phyloP scores from a whole-genome alignment of 805 yeast species.

The Spathaspora arborariae region DNA sequence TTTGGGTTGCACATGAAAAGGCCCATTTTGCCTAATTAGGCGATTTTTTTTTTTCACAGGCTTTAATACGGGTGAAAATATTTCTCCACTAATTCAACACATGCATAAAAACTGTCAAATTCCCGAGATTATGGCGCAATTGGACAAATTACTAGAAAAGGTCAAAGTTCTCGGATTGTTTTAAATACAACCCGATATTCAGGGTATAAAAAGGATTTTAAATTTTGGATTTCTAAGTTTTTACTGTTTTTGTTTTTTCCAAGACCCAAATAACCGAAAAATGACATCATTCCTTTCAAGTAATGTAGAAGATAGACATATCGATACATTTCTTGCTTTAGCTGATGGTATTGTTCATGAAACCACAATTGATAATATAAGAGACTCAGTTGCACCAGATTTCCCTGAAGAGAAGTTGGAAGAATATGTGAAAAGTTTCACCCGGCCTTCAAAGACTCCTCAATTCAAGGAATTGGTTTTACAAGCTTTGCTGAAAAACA shows the following conservation, averaged over 20 bases:
- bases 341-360: constrained; percentile 36
- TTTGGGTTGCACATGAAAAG: not conserved
- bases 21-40: too few species aligned
- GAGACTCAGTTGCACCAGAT: constrained; percentile 19
- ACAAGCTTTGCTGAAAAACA: constrained; percentile 12
- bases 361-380: constrained; percentile 23
- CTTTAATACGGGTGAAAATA: not conserved
- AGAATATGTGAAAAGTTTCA: constrained; percentile 22
- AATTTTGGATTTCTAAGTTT: not conserved
- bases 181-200: not conserved
- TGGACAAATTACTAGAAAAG: not conserved
- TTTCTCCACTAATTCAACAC: not conserved
- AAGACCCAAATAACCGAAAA: not conserved
- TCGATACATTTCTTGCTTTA: constrained; percentile 24
- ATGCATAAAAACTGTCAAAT: not conserved
- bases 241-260: not conserved
- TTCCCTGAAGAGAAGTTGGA: constrained; percentile 25
- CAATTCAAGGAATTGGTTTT: constrained; percentile 17
- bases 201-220: not conserved
- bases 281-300: constrained; percentile 4
- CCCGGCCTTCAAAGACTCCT: constrained; percentile 29
- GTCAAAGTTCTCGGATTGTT: not conserved
- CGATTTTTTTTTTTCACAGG: not conserved
- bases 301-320: constrained; percentile 14
- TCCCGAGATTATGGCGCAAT: not conserved